Evolutionary conservation across 139 green algal species (phyloP).

Genomic region (Chlamydomonas sp.): DNA sequence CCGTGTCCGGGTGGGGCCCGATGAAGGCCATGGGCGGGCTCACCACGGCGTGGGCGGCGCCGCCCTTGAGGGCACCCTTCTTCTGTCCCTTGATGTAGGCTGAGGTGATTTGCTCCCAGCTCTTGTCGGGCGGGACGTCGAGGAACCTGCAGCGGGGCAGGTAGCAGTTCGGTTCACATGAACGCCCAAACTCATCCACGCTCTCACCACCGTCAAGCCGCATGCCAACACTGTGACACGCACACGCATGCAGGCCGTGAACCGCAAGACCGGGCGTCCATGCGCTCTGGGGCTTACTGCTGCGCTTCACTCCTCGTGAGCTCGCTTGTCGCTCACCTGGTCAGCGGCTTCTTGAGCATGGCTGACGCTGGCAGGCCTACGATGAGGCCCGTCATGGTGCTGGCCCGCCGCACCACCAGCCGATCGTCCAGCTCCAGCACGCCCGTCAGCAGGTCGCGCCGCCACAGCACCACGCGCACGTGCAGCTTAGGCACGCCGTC

Average conservation of each 20-base stretch:
- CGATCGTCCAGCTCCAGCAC: slow-evolving; percentile 22
- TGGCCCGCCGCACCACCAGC: not conserved
- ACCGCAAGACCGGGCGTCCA: too few relatives aligned
- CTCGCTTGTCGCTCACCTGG: not conserved
- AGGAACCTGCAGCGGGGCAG: slow-evolving; percentile 6
- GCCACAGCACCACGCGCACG: slow-evolving; percentile 23
- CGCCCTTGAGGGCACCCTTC: slow-evolving; percentile 11
- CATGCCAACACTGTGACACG: not conserved
- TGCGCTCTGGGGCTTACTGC: not conserved
- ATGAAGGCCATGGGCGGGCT: not conserved
- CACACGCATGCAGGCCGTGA: not conserved
- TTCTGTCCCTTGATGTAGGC: not conserved
- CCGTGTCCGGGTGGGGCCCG: slow-evolving; percentile 25
- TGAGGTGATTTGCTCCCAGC: not conserved
- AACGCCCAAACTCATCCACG: too few relatives aligned
- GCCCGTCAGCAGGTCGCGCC: slow-evolving; percentile 29
- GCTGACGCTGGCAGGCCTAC: not conserved
- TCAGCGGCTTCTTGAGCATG: slow-evolving; percentile 13
- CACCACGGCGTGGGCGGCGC: not conserved
- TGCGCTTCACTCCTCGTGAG: not conserved
- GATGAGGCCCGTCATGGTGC: slow-evolving; percentile 10
- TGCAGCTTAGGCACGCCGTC: not conserved
- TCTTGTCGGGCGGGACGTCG: not conserved
- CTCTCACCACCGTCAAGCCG: too few relatives aligned
- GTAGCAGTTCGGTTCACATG: not conserved